Base-by-base conservation (phyloP, 176 grass and related monocot genomes). In the Phoenix roebelenii region DNA sequence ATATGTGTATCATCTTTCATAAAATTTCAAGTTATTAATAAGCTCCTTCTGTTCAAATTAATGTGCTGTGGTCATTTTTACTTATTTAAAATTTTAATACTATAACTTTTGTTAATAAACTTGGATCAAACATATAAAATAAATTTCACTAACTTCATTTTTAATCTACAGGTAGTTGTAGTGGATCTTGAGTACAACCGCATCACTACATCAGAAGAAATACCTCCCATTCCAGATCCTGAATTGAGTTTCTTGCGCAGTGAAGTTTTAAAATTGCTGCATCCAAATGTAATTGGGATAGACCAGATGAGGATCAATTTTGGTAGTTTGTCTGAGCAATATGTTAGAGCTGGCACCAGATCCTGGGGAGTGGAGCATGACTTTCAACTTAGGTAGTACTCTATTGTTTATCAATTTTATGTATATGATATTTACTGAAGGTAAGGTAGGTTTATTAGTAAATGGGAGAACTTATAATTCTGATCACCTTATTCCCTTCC, bases 151-250 rank as follows among this genome's bases (percentile, higher is more conserved):
- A 14, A 14, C 10, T 22, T 2, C 49, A 25, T 50, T 52, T 52
- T 60, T 55, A 28, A 53, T 67, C 68, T 83, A 55, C 77, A 98
- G 93, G 93, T 98, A 48, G 84, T 98, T 55, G 93, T 98, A 66
- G 93, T 98, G 66, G 93, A 98, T 78, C 84, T 98, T 12, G 88
- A 98, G 64, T 92, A 98, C 75, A 98, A 98, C 59, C 74, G 79
- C 61, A 92, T 98, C 66, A 98, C 84, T 3, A 98, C 76, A 4
- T 56, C 93, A 1, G 93, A 98, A 81, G 93, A 98, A 66, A 92
- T 98, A 69, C 93, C 93, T 74, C 76, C 73, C 51, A 81, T 98
- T 75, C 93, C 84, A 58, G 93, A 98, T 61, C 78, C 73, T 50
- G 93, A 98, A 73, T 55, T 76, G 55, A 85, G 32, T 74, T 92